These are phyloP conservation scores for Populus tremula DNA, from an alignment of 345 rosid species.

Conservation along the genomic window DNA sequence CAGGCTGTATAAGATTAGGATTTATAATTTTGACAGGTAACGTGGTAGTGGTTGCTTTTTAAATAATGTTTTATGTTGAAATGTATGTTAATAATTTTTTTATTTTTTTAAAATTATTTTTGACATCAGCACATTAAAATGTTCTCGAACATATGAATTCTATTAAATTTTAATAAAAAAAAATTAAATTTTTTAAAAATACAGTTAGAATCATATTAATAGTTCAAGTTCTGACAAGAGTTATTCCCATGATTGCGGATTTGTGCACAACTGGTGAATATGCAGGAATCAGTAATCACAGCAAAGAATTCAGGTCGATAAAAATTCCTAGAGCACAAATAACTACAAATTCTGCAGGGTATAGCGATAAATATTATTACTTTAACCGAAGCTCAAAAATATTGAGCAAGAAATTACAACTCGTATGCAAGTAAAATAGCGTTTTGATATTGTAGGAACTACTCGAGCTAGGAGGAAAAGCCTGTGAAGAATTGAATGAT, in stretches of 20 bases:
- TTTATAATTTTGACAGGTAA: not conserved
- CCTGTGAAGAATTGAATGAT: not conserved
- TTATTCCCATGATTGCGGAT: not conserved
- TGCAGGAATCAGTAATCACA: no score
- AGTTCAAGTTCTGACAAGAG: not conserved
- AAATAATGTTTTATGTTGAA: no score
- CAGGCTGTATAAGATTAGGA: not conserved
- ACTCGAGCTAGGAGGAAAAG: not conserved
- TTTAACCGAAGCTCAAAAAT: slow-evolving; percentile 20
- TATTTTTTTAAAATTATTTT: no score
- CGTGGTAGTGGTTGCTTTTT: no score
- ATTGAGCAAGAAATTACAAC: slow-evolving; percentile 16
- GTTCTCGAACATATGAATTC: no score
- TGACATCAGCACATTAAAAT: no score
- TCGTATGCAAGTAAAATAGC: not conserved
- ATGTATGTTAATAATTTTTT: no score
- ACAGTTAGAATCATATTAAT: no score
- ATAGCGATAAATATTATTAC: not conserved
- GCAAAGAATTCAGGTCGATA: not conserved
- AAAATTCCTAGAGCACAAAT: not conserved
- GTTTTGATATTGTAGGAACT: slow-evolving; percentile 8
- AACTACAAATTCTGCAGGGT: not conserved
- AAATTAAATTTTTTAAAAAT: no score
- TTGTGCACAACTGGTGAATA: not conserved
- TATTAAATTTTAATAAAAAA: no score